Evolutionary conservation across 192 early-diverging fungal genomes (phyloP).

Genomic region (Funneliformis geosporum): DNA sequence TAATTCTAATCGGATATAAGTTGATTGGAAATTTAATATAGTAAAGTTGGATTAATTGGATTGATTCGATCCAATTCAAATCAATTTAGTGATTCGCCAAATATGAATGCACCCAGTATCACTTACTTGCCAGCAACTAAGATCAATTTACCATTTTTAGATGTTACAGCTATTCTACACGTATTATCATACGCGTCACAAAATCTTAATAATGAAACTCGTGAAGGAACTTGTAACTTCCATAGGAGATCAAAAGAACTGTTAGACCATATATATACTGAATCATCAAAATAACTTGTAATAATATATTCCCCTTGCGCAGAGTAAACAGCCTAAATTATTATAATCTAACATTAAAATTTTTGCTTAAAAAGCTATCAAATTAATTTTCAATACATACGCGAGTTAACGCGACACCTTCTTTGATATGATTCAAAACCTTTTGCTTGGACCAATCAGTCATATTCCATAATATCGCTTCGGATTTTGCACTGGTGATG

Average conservation of each 20-base stretch:
- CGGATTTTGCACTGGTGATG: slow-evolving; percentile 23
- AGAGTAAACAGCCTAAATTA: slow-evolving; percentile 17
- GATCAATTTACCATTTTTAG: slow-evolving; percentile 20
- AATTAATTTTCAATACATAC: slow-evolving; percentile 4
- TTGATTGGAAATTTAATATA: too few species aligned
- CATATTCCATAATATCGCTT: slow-evolving; percentile 32
- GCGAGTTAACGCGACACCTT: background rate
- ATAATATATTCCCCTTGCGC: slow-evolving; percentile 25
- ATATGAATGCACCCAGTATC: background rate
- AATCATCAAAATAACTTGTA: slow-evolving; percentile 20
- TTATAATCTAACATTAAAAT: background rate
- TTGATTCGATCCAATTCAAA: too few species aligned
- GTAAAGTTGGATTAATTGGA: too few species aligned
- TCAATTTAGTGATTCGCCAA: too few species aligned
- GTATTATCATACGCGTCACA: background rate
- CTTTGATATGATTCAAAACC: slow-evolving; percentile 10
- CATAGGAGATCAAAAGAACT: slow-evolving; percentile 18
- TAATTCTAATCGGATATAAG: too few species aligned
- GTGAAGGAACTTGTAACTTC: slow-evolving; percentile 1
- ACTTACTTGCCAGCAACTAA: slow-evolving; percentile 31
- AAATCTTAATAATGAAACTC: background rate
- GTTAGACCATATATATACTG: slow-evolving; percentile 23
- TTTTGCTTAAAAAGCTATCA: too few species aligned
- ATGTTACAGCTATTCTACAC: background rate
- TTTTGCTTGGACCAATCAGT: slow-evolving; percentile 21